A percentile compares a stretch with the other conserved stretches of the same genome.
phyloP scores from a whole-genome alignment of 2,329 filamentous ascomycete species.

The Sphaerostilbella broomeana region DNA sequence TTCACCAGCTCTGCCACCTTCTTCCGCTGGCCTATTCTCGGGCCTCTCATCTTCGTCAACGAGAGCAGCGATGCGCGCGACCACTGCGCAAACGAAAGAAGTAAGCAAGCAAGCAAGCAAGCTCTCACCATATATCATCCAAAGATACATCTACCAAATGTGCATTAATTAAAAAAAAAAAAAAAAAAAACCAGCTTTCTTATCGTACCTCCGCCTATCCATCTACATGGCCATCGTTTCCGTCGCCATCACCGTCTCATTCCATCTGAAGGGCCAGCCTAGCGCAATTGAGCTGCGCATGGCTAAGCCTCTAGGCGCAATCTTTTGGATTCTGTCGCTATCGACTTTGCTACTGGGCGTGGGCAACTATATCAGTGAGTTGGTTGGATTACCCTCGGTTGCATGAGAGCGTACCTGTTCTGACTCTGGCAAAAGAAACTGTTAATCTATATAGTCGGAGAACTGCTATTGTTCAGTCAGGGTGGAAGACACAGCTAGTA shows the following conservation, averaged over 20 bases:
- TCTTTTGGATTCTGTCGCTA: slow-evolving; percentile 81
- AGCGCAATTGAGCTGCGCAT: slow-evolving; percentile 65
- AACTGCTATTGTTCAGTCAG: slow-evolving; percentile 80
- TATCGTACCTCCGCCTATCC: slow-evolving; percentile 83
- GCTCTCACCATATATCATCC: too few relatives aligned
- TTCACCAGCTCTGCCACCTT: slow-evolving; percentile 39
- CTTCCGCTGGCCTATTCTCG: slow-evolving; percentile 55
- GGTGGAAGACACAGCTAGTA: slow-evolving; percentile 86
- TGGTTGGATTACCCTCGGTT: background rate
- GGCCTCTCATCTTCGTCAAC: slow-evolving; percentile 67
- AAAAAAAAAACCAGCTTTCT: slow-evolving; percentile 50
- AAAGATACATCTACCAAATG: too few relatives aligned
- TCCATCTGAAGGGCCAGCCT: slow-evolving; percentile 75
- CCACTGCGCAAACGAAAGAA: slow-evolving; percentile 74
- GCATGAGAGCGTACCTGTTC: too few relatives aligned
- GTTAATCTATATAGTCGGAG: slow-evolving; percentile 74
- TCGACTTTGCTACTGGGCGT: slow-evolving; percentile 71
- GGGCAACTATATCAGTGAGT: slow-evolving; percentile 75
- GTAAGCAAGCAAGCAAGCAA: too few relatives aligned
- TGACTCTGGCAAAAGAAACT: too few relatives aligned
- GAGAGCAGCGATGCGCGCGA: slow-evolving; percentile 68
- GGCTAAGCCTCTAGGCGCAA: slow-evolving; percentile 73
- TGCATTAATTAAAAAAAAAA: background rate
- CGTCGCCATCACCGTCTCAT: slow-evolving; percentile 85
- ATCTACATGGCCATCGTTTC: slow-evolving; percentile 88